Conservation (phyloP, 257 asterid species). For the Solanum commersonii region DNA sequence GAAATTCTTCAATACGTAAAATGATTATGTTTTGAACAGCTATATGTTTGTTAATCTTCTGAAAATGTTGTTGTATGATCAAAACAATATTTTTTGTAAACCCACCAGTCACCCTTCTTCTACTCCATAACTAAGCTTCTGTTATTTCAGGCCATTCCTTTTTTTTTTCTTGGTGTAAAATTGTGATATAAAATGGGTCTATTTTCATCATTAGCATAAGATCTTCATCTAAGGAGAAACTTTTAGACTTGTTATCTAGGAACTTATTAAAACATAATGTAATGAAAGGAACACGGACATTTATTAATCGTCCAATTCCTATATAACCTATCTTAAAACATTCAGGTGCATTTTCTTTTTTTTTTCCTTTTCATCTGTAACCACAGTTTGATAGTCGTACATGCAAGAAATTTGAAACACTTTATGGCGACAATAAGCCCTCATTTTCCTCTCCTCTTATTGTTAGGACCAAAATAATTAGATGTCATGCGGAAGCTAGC, state of each 20-base stretch:
- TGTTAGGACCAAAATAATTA: too few species aligned
- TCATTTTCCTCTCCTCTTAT: background rate
- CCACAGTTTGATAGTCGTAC: background rate
- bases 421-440: background rate
- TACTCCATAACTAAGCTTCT: background rate
- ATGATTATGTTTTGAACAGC: background rate
- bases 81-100: background rate
- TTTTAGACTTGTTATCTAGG: background rate
- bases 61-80: background rate
- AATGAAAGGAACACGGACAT: background rate
- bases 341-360: background rate
- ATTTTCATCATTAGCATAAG: background rate
- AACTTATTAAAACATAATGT: background rate
- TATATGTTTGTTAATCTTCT: background rate
- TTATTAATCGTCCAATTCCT: background rate
- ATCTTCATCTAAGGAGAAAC: background rate
- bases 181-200: too few species aligned
- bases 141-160: too few species aligned
- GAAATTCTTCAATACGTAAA: background rate
- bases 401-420: background rate
- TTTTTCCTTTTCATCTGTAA: too few species aligned
- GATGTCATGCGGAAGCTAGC: too few species aligned
- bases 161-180: too few species aligned
- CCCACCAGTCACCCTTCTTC: background rate
- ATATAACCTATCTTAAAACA: background rate